Conservation (phyloP, 495 filamentous ascomycete species). For the Evansstolkia leycettana region DNA sequence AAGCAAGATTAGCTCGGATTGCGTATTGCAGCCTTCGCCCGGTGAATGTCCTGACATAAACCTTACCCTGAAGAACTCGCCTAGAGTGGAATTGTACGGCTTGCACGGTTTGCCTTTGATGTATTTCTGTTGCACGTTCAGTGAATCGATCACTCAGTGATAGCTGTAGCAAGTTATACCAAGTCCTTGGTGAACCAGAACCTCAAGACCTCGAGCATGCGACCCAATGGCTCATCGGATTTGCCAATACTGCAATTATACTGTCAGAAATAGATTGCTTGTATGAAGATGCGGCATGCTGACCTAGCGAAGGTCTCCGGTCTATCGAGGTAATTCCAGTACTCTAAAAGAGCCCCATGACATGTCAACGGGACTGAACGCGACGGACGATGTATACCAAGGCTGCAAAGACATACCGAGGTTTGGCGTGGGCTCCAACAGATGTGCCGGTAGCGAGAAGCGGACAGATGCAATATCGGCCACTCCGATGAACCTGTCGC, state of each 20-base stretch:
- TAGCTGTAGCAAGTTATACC: slow-evolving; percentile 28
- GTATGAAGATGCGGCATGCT: slow-evolving; percentile 11
- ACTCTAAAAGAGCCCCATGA: slow-evolving; percentile 50
- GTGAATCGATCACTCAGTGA: slow-evolving; percentile 3
- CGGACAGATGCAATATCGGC: slow-evolving; percentile 89
- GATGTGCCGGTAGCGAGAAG: slow-evolving; percentile 89
- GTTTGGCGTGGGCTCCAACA: slow-evolving; percentile 91
- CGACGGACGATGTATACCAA: background rate
- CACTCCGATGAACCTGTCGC: slow-evolving; percentile 75
- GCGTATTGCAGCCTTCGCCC: background rate
- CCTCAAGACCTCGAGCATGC: slow-evolving; percentile 82
- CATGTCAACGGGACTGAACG: too few species aligned
- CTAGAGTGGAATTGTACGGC: slow-evolving; percentile 91
- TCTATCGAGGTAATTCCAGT: slow-evolving; percentile 96
- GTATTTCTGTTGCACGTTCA: slow-evolving; percentile 55
- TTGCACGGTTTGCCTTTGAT: slow-evolving; percentile 98
- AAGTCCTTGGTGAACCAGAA: slow-evolving; percentile 99
- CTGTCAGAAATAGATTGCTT: slow-evolving; percentile 23
- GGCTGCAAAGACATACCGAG: slow-evolving; percentile 40
- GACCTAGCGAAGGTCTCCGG: slow-evolving; percentile 85
- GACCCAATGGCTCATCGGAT: slow-evolving; percentile 78
- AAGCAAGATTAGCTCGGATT: slow-evolving; percentile 2
- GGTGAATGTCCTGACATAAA: background rate
- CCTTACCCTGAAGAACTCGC: slow-evolving; percentile 90
- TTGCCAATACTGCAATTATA: slow-evolving; percentile 65